phyloP scores from a whole-genome alignment of 306 rosid species.

The Quercus wislizeni region DNA sequence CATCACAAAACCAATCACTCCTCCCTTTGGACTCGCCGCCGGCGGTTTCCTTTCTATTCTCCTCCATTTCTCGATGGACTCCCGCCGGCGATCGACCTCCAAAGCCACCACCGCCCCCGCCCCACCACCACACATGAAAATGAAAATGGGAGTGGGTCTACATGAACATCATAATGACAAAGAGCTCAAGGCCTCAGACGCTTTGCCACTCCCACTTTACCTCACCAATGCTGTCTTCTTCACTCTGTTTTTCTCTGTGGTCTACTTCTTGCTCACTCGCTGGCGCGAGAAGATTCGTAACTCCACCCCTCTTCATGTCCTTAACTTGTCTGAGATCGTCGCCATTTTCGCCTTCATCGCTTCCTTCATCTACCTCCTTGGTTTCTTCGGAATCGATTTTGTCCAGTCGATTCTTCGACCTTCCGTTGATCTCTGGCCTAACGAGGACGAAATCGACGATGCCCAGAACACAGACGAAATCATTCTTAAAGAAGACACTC shows the following conservation, averaged over 20 bases:
- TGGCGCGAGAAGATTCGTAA: slow-evolving; percentile 92
- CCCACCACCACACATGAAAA: slow-evolving; percentile 23
- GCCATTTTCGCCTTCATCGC: slow-evolving; percentile 63
- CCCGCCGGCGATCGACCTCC: slow-evolving; percentile 44
- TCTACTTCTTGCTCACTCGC: slow-evolving; percentile 67
- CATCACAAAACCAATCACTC: background rate
- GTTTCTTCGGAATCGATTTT: slow-evolving; percentile 80
- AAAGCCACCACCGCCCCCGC: background rate
- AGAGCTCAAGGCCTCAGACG: slow-evolving; percentile 31
- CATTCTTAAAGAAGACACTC: slow-evolving; percentile 46
- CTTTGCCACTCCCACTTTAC: slow-evolving; percentile 44
- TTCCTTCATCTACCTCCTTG: slow-evolving; percentile 69
- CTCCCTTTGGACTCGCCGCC: slow-evolving; percentile 18
- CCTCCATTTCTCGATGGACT: slow-evolving; percentile 41
- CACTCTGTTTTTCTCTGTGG: slow-evolving; percentile 72
- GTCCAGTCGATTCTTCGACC: slow-evolving; percentile 65
- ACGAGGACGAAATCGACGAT: slow-evolving; percentile 46
- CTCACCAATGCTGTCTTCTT: slow-evolving; percentile 65
- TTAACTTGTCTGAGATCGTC: slow-evolving; percentile 59
- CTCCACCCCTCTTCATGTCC: slow-evolving; percentile 72
- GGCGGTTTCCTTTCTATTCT: background rate
- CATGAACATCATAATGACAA: slow-evolving; percentile 4
- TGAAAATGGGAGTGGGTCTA: slow-evolving; percentile 11
- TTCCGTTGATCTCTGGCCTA: slow-evolving; percentile 44
- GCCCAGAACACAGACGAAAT: background rate